phyloP scores from a whole-genome alignment of 306 rosid species.

The Canavalia ensiformis region DNA sequence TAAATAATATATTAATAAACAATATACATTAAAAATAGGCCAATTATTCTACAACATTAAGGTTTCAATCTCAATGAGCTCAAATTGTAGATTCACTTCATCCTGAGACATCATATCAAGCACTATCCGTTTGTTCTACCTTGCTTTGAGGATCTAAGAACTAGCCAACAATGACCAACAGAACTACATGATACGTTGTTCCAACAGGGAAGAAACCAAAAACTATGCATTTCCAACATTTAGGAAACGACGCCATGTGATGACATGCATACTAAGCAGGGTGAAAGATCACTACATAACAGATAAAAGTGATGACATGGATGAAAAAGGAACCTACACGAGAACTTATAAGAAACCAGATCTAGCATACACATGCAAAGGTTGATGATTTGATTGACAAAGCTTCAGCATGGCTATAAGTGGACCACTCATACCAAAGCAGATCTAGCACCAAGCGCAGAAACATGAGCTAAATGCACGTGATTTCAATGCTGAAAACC shows the following conservation, averaged over 20 bases:
- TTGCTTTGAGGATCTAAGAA: constrained; percentile 26
- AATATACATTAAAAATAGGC: constrained; percentile 6
- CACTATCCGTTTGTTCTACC: constrained; percentile 3
- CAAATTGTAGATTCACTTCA: neutral
- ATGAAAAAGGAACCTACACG: neutral
- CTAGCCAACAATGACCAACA: constrained; percentile 20
- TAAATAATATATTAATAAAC: neutral
- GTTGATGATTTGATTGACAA: constrained; percentile 19
- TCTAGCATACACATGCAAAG: constrained; percentile 48
- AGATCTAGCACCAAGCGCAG: constrained; percentile 55
- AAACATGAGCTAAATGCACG: constrained; percentile 22
- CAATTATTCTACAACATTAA: neutral
- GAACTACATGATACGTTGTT: neutral
- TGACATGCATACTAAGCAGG: neutral
- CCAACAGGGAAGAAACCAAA: neutral
- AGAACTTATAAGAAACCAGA: constrained; percentile 48
- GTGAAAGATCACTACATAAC: constrained; percentile 28
- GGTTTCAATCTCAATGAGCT: constrained; percentile 19
- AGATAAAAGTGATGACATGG: neutral
- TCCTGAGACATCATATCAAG: constrained; percentile 26
- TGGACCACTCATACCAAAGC: constrained; percentile 47
- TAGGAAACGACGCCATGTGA: constrained; percentile 5
- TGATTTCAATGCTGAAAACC: constrained; percentile 23
- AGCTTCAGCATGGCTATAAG: constrained; percentile 23
- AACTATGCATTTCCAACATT: constrained; percentile 2